A percentile compares a stretch with the other conserved stretches of the same genome.
Evolutionary conservation across 2,329 filamentous ascomycete species (phyloP).

Genomic region (Chaetomiaceae sp.): DNA sequence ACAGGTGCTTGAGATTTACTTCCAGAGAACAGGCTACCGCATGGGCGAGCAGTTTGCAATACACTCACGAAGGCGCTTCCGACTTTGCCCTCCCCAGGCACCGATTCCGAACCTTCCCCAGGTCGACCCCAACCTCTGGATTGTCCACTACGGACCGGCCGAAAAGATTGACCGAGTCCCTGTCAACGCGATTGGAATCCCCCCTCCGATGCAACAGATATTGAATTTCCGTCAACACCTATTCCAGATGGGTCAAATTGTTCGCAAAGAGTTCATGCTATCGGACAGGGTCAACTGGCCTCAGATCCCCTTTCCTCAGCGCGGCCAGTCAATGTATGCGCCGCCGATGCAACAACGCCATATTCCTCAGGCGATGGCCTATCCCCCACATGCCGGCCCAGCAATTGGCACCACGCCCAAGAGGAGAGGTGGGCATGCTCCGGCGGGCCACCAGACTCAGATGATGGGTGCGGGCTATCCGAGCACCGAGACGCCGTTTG

Average conservation of each 20-base stretch:
- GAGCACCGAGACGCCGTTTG: slow-evolving; percentile 48
- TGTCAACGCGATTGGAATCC: slow-evolving; percentile 60
- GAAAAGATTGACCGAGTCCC: slow-evolving; percentile 71
- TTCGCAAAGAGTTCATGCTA: slow-evolving; percentile 91
- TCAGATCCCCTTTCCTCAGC: slow-evolving; percentile 64
- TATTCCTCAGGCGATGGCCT: slow-evolving; percentile 59
- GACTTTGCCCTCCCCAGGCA: slow-evolving; percentile 68
- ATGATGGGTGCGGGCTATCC: slow-evolving; percentile 23
- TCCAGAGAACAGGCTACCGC: slow-evolving; percentile 76
- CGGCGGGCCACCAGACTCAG: slow-evolving; percentile 19
- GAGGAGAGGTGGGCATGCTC: slow-evolving; percentile 38
- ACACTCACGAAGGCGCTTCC: slow-evolving; percentile 81
- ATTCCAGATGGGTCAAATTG: slow-evolving; percentile 73
- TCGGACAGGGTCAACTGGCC: slow-evolving; percentile 89
- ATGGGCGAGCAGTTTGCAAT: slow-evolving; percentile 69
- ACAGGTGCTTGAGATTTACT: slow-evolving; percentile 83
- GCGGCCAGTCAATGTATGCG: slow-evolving; percentile 49
- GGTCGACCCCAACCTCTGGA: slow-evolving; percentile 79
- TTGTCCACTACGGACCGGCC: slow-evolving; percentile 81
- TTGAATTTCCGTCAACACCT: slow-evolving; percentile 61
- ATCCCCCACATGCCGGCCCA: slow-evolving; percentile 47
- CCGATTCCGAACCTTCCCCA: slow-evolving; percentile 65
- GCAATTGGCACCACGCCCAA: slow-evolving; percentile 52
- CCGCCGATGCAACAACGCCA: slow-evolving; percentile 42
- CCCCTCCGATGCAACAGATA: slow-evolving; percentile 55